Base-by-base conservation (phyloP, 192 early-diverging fungal genomes). In the Coemansia sp. region DNA sequence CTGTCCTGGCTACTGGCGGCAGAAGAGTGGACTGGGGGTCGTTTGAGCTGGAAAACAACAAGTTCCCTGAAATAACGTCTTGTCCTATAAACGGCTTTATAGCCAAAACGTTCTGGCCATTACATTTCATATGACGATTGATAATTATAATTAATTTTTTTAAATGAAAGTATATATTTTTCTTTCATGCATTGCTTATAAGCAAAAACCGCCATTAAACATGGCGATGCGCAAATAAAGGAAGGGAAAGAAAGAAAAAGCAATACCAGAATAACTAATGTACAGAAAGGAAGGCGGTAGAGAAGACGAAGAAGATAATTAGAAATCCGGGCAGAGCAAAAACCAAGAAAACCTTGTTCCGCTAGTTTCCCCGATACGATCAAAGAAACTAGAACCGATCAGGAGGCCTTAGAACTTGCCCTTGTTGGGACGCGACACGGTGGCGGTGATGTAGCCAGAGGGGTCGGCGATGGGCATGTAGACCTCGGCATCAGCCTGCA, bases 391-490 rank as follows among this genome's bases (percentile, higher is more conserved):
- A n/a, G n/a, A n/a, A n/a, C n/a, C n/a, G n/a, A n/a, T n/a, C n/a
- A n/a, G 25, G 36, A 32, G 14, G 23, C 24, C 22, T n/a, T 55
- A 55, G 29, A 55, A 4, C 53, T 55, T 55, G 53, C 22, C 48
- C 48, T 36, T 59, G 22, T 35, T 27, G 39, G 25, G 29, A 25
- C 36, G 22, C 25, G 57, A 58, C 25, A 42, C 56, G 24, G 36
- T 45, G 36, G 35, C 49, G 32, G 86, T 88, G 66, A 91, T 91
- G 58, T 84, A 80, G 56, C 87, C 90, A 36, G 89, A 88, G 22
- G 90, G 90, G 57, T 92, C 88, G 20, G 82, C 72, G 36, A 88
- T 68, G 27, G 90, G 90, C 72, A 87, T 85, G 65, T 88, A 92
- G 55, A 92, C 86, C 69, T 86, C 85, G 27, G 83, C 72, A 39